Base-by-base conservation (phyloP, 2,329 filamentous ascomycete genomes). In the Arthrobotrys musiformis region DNA sequence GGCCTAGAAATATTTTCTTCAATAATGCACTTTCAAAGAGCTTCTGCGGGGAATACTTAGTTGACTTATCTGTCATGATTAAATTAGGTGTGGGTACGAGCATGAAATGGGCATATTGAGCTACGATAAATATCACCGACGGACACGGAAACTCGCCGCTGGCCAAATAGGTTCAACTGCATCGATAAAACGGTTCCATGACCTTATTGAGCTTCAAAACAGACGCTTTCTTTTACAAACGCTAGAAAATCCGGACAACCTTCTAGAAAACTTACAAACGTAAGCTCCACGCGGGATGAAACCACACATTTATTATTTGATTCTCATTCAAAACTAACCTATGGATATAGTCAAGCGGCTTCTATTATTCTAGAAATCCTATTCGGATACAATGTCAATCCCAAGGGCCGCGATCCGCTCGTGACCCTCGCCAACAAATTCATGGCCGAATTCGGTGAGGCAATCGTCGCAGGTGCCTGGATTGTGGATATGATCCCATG, bases 301-400 rank as follows among this genome's bases (percentile, higher is more conserved):
- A 4, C 69, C 80, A n/a, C n/a, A 2, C 5, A 37, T 1, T 84
- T 84, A 1, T 63, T 64, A n/a, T n/a, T n/a, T 78, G 82, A 50
- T 37, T n/a, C 1, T 22, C 50, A 13, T 37, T 85, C 85, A 77
- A 82, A 85, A 22, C 81, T 79, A 11, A 37, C n/a, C 1, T 35
- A 13, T 22, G 82, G 82, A 56, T 83, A 85, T 52, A 83, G 85
- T 63, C 80, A 84, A 6, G 85, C 85, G 72, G 82, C 84, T 6
- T 82, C 84, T 0, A 83, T 84, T 1, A 77, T 86, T 0, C 84
- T 85, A 8, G 81, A 85, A 15, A 82, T 85, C 2, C 79, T 85
- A 24, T 82, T 81, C 2, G 85, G 84, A 70, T 84, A 84, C 1
- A 82, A 83, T 52, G 76, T 79, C 0, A 80, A 85, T 13, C 79